Base-by-base conservation (phyloP, 208 protist genomes). In the Trypanosoma platydactyli region DNA sequence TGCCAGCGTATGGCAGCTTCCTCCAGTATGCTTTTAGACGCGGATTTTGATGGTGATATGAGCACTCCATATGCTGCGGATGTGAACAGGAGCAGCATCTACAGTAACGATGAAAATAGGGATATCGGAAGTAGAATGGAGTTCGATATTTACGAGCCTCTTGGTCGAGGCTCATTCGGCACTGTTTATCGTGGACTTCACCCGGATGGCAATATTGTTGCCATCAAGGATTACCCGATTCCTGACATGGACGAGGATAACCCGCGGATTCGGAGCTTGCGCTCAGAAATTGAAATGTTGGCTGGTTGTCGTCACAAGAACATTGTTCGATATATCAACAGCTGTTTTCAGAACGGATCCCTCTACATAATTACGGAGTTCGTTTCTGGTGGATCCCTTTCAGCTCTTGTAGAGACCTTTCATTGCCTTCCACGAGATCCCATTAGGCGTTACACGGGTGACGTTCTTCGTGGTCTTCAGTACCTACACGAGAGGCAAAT, bases 341-440 rank as follows among this genome's bases (percentile, higher is more conserved):
- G 79, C 46, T 77, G 62, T 64, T 71, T 76, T 63, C 65, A 83
- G 24, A 68, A 76, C 16, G 50, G 55, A 3, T 79, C 55, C 27
- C 61, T 91, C 9, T 90, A 76, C 57, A 80, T 89, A 25, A 75
- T 81, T 44, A 83, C 88, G 67, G 84, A 92, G 69, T 84, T 83
- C 65, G 73, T 88, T 20, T 72, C 73, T 13, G 81, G 84, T 54
- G 89, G 88, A 30, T 86, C 89, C 1, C 80, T 94, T 30, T 38
- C 60, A 1, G 60, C 59, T 22, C 49, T 94, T 24, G 68, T 94
- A 15, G 27, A 69, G 12, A 80, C 69, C 38, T 94, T 84, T 60
- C 29, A 48, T 33, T 13, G 46, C 80, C 72, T 92, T 5, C 79
- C 83, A 15, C 46, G 53, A 3, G 67, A 73, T n/a, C 64, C 72